Evolutionary conservation across 371 early-diverging fungal genomes (phyloP).

Genomic region (Dinochytrium kinnereticum): DNA sequence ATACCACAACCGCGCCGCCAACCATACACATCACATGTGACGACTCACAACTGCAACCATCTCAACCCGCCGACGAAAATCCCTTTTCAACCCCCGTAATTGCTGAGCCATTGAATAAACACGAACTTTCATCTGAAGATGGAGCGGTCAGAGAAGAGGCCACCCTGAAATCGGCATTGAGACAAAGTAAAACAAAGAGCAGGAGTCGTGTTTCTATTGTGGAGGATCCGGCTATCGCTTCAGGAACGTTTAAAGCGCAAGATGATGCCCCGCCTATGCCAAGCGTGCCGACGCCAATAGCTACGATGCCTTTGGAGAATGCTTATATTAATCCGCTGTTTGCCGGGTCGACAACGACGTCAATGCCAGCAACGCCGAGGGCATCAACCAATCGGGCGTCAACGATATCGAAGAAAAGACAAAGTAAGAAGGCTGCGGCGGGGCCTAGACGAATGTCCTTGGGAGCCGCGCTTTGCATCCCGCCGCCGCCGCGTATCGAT

Average conservation of each 20-base stretch:
- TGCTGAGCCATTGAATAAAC: neutral
- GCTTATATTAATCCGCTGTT: conserved; percentile 12
- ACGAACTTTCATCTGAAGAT: neutral
- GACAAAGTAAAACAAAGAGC: neutral
- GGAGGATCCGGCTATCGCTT: neutral
- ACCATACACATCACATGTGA: no score
- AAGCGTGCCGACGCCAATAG: neutral
- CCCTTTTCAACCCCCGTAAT: conserved; percentile 12
- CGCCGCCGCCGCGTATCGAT: conserved; percentile 47
- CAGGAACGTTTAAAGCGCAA: neutral
- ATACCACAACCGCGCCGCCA: no score
- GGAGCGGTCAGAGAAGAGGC: neutral
- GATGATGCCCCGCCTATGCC: conserved; percentile 8
- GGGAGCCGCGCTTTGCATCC: conserved; percentile 52
- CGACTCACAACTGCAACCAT: neutral
- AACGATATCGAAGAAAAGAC: neutral
- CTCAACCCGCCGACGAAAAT: neutral
- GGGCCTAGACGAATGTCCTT: conserved; percentile 44
- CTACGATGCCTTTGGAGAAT: neutral
- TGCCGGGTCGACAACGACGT: conserved; percentile 1
- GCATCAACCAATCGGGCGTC: neutral
- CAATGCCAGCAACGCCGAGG: neutral
- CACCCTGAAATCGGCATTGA: neutral
- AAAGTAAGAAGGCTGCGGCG: neutral
- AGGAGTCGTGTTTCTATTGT: conserved; percentile 9